Evolutionary conservation across 1,284 basidiomycete species (phyloP), one percentile per base, ranked within the genome.

Genomic region (Leccinum glutinopallens): DNA sequence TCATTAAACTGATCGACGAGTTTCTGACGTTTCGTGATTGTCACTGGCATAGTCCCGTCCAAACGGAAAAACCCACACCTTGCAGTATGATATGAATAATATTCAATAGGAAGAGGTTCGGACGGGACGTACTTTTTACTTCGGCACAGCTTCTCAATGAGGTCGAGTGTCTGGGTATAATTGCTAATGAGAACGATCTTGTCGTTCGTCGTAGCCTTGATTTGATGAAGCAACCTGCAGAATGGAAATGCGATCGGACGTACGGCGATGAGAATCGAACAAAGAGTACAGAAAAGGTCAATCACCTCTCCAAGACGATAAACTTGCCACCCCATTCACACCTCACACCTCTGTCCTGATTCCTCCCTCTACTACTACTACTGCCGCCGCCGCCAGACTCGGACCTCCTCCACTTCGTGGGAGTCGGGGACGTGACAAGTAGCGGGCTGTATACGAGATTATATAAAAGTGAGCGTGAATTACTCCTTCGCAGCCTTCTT

Each of bases 121-220:
- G 51, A 39, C 22, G 15, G 8, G 33, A 72, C 82, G 66, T 68
- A 94, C 93, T 92, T 92, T 76, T 95, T 96, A 71, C 78, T 85
- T 32, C 91, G 83, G 72, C 93, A 92, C 59, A 97, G 77, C 72
- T 91, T 93, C 78, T 96, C 95, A 72, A 98, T 96, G 13, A 98
- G 78, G 76, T 99, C 97, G 9, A 99, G 25, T 25, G 25, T 25
- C 25, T 25, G 25, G 25, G 25, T 25, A 71, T 97, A 98, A 78
- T 99, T 99, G 75, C 93, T 96, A 76, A 99, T 98, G 53, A 99
- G 82, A 6, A 99, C 97, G 67, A 99, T 98, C 83, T 99, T 99
- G 83, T 99, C 97, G 66, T 86, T 91, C 19, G 93, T 96, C 68
- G 92, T 85, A 12, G 87, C 89, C 56, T 82, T 82, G 68, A 97